phyloP scores from a whole-genome alignment of 345 rosid genomes.

The Murraya koenigii region DNA sequence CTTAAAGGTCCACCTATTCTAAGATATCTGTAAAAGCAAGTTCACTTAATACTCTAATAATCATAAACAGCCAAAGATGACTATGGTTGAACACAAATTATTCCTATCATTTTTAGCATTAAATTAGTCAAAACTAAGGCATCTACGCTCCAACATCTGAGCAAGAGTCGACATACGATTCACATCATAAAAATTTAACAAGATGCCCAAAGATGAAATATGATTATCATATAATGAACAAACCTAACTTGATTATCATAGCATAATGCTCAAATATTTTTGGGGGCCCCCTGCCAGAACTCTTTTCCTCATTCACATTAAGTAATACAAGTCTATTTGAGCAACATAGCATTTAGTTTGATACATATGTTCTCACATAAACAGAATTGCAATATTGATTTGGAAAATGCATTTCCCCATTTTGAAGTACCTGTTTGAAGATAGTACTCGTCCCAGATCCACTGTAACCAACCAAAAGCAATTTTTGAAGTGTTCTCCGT shows the following conservation, averaged over 20 bases:
- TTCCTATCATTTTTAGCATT: neutral
- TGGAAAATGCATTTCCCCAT: neutral
- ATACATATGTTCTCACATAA: neutral
- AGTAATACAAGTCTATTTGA: neutral
- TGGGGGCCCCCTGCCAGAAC: neutral
- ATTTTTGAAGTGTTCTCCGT: slow-evolving; percentile 66
- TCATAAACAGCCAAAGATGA: neutral
- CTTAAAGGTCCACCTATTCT: neutral
- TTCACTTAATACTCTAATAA: neutral
- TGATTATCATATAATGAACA: neutral
- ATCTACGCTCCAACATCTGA: neutral
- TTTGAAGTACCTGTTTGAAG: slow-evolving; percentile 78
- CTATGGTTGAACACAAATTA: neutral
- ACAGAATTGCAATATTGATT: neutral
- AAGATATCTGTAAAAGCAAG: neutral
- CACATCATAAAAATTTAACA: neutral
- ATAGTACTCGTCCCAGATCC: slow-evolving; percentile 98
- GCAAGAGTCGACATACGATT: neutral
- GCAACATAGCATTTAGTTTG: neutral
- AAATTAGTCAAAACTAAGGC: neutral
- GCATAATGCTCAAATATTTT: neutral
- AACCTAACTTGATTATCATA: neutral
- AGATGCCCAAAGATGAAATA: neutral
- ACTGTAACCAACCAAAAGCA: slow-evolving; percentile 77
- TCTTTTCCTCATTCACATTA: neutral